Evolutionary conservation across 179 eudicot species (phyloP).

Genomic region (Beta macrorhiza): DNA sequence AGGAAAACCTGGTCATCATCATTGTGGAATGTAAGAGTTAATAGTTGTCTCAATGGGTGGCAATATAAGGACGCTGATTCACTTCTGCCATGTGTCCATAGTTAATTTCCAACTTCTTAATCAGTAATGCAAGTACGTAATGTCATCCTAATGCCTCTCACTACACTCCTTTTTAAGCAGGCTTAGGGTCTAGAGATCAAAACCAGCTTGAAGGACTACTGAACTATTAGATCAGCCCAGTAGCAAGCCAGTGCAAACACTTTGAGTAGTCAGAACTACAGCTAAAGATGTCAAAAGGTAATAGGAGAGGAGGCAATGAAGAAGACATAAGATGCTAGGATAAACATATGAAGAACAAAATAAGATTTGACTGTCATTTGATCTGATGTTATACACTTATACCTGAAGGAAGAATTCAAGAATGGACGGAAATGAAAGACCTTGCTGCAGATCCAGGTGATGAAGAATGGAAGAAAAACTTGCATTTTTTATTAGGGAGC

Average conservation of each 20-base stretch:
- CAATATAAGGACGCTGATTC: too few relatives aligned
- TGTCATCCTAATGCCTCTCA: neutral
- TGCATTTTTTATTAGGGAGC: neutral
- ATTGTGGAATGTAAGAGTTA: too few relatives aligned
- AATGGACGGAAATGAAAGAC: neutral
- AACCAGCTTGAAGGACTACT: neutral
- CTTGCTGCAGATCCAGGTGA: too few relatives aligned
- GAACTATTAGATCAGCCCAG: neutral
- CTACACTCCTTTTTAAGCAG: neutral
- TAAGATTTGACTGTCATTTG: neutral
- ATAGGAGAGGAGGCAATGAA: neutral
- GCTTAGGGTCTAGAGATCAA: neutral
- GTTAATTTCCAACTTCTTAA: too few relatives aligned
- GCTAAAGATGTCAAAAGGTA: neutral
- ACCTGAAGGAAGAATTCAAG: neutral
- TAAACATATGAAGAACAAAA: neutral
- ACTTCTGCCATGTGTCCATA: too few relatives aligned
- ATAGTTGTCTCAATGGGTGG: too few relatives aligned
- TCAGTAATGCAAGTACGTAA: neutral
- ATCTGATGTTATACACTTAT: neutral
- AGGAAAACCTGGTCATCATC: too few relatives aligned
- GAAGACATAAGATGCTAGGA: neutral
- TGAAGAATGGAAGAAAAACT: too few relatives aligned
- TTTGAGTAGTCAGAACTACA: neutral
- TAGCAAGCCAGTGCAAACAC: neutral